Evolutionary conservation across 2,329 filamentous ascomycete genomes (phyloP).

Genomic region (Aspergillus quadrilineatus): DNA sequence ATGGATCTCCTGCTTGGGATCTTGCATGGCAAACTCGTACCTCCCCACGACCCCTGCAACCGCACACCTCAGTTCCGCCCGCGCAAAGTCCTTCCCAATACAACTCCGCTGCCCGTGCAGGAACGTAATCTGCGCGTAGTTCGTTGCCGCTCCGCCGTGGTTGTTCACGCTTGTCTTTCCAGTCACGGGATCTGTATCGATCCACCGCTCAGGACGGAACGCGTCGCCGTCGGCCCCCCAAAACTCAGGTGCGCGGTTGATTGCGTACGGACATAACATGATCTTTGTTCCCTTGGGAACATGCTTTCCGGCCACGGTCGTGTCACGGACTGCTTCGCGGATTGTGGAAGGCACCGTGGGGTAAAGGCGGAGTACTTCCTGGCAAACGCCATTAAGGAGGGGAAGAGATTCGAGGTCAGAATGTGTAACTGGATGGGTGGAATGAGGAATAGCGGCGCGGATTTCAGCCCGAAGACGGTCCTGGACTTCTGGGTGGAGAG

Average conservation of each 20-base stretch:
- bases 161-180: constrained; percentile 52
- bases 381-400: constrained; percentile 69
- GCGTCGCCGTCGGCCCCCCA: constrained; percentile 72
- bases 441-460: constrained; percentile 46
- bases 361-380: constrained; percentile 62
- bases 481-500: constrained; percentile 51
- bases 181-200: constrained; percentile 56
- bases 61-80: constrained; percentile 41
- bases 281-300: constrained; percentile 71
- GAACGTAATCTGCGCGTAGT: constrained; percentile 42
- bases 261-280: constrained; percentile 65
- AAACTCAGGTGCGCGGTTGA: constrained; percentile 66
- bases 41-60: constrained; percentile 40
- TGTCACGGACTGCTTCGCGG: constrained; percentile 42
- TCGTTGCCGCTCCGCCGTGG: constrained; percentile 45
- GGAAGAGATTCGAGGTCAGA: constrained; percentile 53
- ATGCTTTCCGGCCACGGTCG: constrained; percentile 60
- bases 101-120: constrained; percentile 39
- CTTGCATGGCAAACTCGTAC: constrained; percentile 38
- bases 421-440: constrained; percentile 27
- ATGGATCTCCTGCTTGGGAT: constrained; percentile 37
- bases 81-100: constrained; percentile 46
- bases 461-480: constrained; percentile 52
- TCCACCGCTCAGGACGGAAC: constrained; percentile 79
- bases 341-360: constrained; percentile 42